Conservation (phyloP, 371 early-diverging fungal species). For the Mucor plumbeus region DNA sequence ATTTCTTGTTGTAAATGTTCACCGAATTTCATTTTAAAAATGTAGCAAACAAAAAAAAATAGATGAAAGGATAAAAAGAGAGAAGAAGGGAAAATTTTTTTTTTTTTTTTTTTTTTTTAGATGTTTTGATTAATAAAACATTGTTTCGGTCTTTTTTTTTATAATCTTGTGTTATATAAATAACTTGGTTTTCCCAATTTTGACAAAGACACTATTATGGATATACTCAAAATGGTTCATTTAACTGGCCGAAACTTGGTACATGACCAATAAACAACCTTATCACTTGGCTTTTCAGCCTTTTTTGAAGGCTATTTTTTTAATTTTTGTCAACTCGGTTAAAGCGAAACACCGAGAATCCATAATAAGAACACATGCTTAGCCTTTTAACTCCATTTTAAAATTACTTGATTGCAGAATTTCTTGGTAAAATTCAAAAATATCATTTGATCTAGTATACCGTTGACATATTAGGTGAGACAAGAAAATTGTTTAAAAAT, state of each 20-base stretch:
- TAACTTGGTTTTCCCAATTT: background rate
- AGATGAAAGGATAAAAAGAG: background rate
- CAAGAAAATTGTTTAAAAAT: background rate
- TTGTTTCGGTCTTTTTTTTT: constrained; percentile 6
- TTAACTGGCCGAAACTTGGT: constrained; percentile 7
- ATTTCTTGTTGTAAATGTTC: constrained; percentile 36
- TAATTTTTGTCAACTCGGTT: constrained; percentile 1
- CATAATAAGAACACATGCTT: background rate
- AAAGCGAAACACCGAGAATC: constrained; percentile 7
- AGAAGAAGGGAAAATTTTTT: constrained; percentile 4
- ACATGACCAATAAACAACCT: constrained; percentile 8
- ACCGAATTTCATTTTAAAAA: constrained; percentile 36
- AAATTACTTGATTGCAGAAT: background rate
- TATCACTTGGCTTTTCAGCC: background rate
- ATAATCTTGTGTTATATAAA: background rate
- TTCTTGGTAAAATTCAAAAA: background rate
- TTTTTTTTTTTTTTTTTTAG: constrained; percentile 5
- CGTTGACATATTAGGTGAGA: background rate
- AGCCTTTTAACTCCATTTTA: background rate
- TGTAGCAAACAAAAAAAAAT: constrained; percentile 10
- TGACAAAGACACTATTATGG: background rate
- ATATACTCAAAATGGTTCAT: background rate
- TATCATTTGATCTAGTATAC: constrained; percentile 1
- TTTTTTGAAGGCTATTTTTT: background rate
- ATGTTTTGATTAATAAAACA: background rate